Percentiles rank a stretch among this genome's conserved stretches.
Conservation (phyloP, 1,139 yeast genomes). For the Scheffersomyces segobiensis region DNA sequence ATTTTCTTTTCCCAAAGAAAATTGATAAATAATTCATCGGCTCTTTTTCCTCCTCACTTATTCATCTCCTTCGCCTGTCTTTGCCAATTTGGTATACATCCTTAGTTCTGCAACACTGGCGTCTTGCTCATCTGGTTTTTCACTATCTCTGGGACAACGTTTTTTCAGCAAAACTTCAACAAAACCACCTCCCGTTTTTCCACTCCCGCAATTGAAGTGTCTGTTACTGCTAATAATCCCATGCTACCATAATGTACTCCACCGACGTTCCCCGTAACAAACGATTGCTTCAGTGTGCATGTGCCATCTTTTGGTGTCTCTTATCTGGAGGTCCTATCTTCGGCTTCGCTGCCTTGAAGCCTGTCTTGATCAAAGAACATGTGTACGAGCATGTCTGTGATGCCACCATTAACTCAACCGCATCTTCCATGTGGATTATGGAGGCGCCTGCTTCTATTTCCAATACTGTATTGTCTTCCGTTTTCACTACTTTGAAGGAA, state of each 20-base stretch:
- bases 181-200: not conserved
- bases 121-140: not conserved
- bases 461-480: not conserved
- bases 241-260: constrained; percentile 10
- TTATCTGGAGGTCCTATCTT: constrained; percentile 49
- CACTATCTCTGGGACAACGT: not conserved
- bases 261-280: constrained; percentile 16
- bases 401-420: constrained; percentile 12
- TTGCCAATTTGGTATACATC: not conserved
- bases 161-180: not conserved
- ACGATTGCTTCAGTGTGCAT: constrained; percentile 23
- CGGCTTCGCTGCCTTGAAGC: constrained; percentile 52
- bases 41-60: not conserved
- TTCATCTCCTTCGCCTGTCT: not conserved
- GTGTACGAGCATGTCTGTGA: constrained; percentile 41
- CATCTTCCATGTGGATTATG: constrained; percentile 2
- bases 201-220: not conserved
- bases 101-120: not conserved
- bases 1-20: not conserved
- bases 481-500: not conserved
- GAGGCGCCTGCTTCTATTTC: not conserved
- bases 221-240: not conserved
- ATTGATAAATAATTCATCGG: not conserved
- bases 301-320: constrained; percentile 47
- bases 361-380: constrained; percentile 39